A percentile compares a stretch with the other conserved stretches of the same genome.
phyloP scores from a whole-genome alignment of 1,139 yeast genomes.

The Groenewaldozyma auringiensis region DNA sequence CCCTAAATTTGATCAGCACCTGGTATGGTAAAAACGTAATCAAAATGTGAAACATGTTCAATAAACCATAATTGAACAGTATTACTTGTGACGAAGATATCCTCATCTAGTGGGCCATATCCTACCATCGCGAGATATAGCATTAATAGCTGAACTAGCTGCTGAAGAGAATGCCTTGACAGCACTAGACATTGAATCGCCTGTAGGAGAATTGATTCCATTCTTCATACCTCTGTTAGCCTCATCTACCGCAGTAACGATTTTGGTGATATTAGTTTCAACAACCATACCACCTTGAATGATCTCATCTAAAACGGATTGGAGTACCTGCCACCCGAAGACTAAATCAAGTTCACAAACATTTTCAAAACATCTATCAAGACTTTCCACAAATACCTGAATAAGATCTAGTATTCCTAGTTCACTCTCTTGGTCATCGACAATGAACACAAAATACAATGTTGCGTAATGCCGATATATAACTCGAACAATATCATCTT shows the following conservation, averaged over 20 bases:
- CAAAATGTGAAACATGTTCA: neutral
- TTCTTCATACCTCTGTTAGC: conserved; percentile 29
- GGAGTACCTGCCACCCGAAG: conserved; percentile 94
- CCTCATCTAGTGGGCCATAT: conserved; percentile 35
- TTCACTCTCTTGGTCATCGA: conserved; percentile 93
- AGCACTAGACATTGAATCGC: conserved; percentile 14
- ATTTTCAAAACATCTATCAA: conserved; percentile 85
- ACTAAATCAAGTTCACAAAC: conserved; percentile 94
- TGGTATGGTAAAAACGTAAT: no score
- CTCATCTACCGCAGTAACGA: conserved; percentile 58
- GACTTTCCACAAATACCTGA: conserved; percentile 92
- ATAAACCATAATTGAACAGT: neutral
- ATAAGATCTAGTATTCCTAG: conserved; percentile 87
- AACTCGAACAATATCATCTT: conserved; percentile 67
- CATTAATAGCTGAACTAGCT: conserved; percentile 36
- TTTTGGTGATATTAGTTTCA: conserved; percentile 76
- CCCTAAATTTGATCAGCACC: no score
- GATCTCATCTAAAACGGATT: conserved; percentile 76
- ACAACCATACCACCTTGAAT: conserved; percentile 99
- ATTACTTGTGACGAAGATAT: neutral
- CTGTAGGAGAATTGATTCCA: conserved; percentile 9
- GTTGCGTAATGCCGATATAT: conserved; percentile 95
- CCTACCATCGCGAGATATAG: conserved; percentile 41
- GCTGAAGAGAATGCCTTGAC: conserved; percentile 32
- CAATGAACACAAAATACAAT: conserved; percentile 85